phyloP scores from a whole-genome alignment of 495 filamentous ascomycete species.

The Aspergillus carlsbadensis region DNA sequence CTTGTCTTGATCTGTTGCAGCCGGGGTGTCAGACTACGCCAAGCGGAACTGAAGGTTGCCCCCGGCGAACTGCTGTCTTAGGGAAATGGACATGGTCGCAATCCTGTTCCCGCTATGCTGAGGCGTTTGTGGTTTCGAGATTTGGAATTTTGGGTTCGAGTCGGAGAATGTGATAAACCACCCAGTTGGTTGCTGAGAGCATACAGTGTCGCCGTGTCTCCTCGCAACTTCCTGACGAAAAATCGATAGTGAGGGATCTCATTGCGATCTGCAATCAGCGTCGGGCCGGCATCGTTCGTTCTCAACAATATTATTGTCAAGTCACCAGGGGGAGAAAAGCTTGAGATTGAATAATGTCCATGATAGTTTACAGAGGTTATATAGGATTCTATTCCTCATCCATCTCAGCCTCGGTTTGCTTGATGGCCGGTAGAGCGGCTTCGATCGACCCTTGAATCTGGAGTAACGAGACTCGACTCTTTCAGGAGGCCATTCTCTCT shows the following conservation, averaged over 20 bases:
- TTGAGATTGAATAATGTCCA: neutral
- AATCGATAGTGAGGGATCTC: neutral
- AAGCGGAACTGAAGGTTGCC: too few species aligned
- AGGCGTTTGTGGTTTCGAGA: neutral
- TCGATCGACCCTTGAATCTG: conserved; percentile 1
- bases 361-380: neutral
- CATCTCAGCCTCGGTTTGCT: neutral
- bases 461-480: conserved; percentile 18
- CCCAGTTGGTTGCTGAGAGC: neutral
- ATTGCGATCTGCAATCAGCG: conserved; percentile 5
- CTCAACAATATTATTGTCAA: neutral
- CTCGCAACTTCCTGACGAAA: neutral
- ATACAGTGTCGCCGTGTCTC: neutral
- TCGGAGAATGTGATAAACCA: too few species aligned
- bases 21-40: conserved; percentile 10
- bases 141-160: neutral
- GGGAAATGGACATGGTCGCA: too few species aligned
- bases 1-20: conserved; percentile 8
- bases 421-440: neutral
- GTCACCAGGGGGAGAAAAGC: too few species aligned
- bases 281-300: neutral
- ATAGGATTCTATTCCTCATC: neutral
- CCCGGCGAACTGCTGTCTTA: too few species aligned
- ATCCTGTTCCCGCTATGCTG: neutral
- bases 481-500: neutral